These are phyloP conservation scores for Acidomyces sp. DNA, from an alignment of 495 filamentous ascomycete genomes.

Conservation along the genomic window DNA sequence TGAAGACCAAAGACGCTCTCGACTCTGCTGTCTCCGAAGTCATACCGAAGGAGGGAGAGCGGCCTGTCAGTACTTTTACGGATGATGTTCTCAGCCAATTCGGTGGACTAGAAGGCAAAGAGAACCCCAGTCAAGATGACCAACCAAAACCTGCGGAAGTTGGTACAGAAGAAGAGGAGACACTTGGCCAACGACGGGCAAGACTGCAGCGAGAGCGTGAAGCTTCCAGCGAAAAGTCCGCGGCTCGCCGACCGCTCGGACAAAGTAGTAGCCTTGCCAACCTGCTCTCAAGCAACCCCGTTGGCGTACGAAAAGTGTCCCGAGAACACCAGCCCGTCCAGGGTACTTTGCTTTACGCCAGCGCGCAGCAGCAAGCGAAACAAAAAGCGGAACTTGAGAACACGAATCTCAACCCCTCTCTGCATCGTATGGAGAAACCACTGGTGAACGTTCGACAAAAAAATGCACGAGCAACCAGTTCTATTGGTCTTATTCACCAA, in stretches of 20 bases:
- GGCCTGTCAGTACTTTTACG: conserved; percentile 65
- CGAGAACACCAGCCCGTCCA: conserved; percentile 11
- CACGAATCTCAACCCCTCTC: conserved; percentile 13
- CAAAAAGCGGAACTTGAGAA: conserved; percentile 15
- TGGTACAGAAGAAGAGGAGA: conserved; percentile 62
- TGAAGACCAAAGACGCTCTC: conserved; percentile 43
- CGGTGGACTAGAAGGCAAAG: conserved; percentile 35
- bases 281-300: conserved; percentile 47
- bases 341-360: conserved; percentile 23
- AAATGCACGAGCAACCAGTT: conserved; percentile 28
- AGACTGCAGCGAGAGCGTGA: conserved; percentile 65
- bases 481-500: conserved; percentile 19
- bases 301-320: conserved; percentile 21
- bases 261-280: conserved; percentile 26
- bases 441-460: conserved; percentile 14
- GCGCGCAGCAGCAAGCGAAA: conserved; percentile 19
- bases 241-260: not conserved
- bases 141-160: conserved; percentile 10
- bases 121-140: conserved; percentile 15
- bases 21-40: conserved; percentile 28
- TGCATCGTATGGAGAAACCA: conserved; percentile 19
- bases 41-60: conserved; percentile 33
- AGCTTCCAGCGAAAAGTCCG: conserved; percentile 28
- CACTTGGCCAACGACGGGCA: conserved; percentile 70
- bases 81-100: conserved; percentile 63